Percentiles rank a stretch among this genome's conserved stretches.
Conservation (phyloP, 179 eudicot genomes). For the Silene vulgaris region DNA sequence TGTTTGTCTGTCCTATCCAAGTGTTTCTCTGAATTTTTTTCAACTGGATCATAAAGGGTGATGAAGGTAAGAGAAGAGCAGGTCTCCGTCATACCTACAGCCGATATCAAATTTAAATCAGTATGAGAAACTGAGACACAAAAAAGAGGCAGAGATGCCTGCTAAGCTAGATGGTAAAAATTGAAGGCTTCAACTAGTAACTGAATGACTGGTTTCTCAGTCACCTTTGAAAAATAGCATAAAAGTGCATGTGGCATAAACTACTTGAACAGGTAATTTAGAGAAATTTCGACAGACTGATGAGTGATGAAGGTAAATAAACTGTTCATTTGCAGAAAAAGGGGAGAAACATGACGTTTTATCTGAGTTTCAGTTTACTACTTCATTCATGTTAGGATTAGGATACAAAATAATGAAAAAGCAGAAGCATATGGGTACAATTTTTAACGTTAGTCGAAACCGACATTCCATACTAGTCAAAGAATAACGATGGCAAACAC, state of each 20-base stretch:
- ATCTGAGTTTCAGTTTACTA: too few relatives aligned
- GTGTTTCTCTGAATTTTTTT: slow-evolving; percentile 21
- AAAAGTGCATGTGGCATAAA: neutral
- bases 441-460: neutral
- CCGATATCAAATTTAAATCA: slow-evolving; percentile 8
- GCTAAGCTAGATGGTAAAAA: neutral
- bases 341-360: too few relatives aligned
- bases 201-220: neutral
- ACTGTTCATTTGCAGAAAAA: too few relatives aligned
- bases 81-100: slow-evolving; percentile 88
- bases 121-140: neutral
- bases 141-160: neutral
- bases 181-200: neutral
- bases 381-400: neutral
- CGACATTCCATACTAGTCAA: neutral
- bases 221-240: neutral
- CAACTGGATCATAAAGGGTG: slow-evolving; percentile 58
- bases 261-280: neutral
- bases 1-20: slow-evolving; percentile 13
- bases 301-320: too few relatives aligned
- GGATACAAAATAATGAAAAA: neutral
- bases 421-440: neutral
- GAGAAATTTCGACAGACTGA: too few relatives aligned
- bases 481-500: neutral
- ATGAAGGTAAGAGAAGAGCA: slow-evolving; percentile 83